Evolutionary conservation across 2,329 filamentous ascomycete genomes (phyloP), one percentile per base, ranked within the genome.

Genomic region (Cercospora sp.): DNA sequence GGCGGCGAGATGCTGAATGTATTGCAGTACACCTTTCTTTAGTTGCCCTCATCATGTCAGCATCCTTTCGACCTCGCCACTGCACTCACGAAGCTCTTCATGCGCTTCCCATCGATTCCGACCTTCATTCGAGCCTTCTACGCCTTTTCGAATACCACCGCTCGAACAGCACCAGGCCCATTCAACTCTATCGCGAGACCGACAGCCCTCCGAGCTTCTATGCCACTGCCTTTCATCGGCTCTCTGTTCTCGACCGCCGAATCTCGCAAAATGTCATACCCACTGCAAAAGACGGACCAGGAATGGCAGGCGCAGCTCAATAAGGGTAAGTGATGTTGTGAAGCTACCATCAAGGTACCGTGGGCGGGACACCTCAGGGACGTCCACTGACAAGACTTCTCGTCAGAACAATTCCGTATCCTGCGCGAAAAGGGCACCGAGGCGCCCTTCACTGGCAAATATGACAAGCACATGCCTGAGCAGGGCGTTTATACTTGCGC

Each of bases 351-450:
- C 68, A 72, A 69, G 67, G 66, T 68, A 59, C 9, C 48, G 2
- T 9, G 48, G 48, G 26, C n/a, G 48, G 48, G 26, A 53, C 23
- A 53, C 48, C 30, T 53, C 23, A 26, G 48, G 48, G 23, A 53
- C 48, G 13, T 53, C 18, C 23, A 28, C 5, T 53, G 23, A 53
- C 6, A 6, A 28, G 48, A 28, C 23, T 9, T n/a, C 2, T 28
- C 23, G 0, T 16, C 75, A 97, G 94, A 97, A 77, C 95, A 99
- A 86, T 99, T 98, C 84, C 92, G 92, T 72, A 87, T 99, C 77
- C 88, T 99, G 65, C 91, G 95, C 71, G 84, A 96, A 79, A 94
- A 97, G 80, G 95, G 94, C 75, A 99, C 95, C 57, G 96, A 99
- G 79, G 81, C 87, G 2, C 87, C 94, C 16, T 89, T 87, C 73